Conservation (phyloP, 2,329 filamentous ascomycete species). For the Aspergillus sp. region DNA sequence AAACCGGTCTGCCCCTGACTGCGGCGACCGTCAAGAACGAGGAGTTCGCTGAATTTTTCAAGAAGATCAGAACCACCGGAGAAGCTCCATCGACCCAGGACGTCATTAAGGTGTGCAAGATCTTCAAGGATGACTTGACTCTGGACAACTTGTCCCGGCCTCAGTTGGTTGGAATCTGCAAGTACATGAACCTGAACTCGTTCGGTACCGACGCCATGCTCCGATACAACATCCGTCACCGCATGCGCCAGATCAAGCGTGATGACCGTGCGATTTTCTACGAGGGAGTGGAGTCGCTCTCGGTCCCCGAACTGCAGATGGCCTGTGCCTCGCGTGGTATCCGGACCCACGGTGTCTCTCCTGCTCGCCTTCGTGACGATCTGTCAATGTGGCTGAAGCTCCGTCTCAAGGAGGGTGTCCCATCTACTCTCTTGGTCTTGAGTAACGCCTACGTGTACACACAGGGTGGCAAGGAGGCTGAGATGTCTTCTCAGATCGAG, state of each 20-base stretch:
- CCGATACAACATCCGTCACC: slow-evolving; percentile 91
- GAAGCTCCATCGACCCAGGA: slow-evolving; percentile 84
- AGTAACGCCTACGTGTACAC: slow-evolving; percentile 99
- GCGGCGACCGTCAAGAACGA: slow-evolving; percentile 80
- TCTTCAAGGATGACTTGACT: slow-evolving; percentile 96
- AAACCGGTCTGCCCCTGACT: slow-evolving; percentile 88
- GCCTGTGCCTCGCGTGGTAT: slow-evolving; percentile 90
- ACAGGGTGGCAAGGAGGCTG: slow-evolving; percentile 64
- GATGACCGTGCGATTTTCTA: slow-evolving; percentile 92
- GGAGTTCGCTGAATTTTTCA: slow-evolving; percentile 95
- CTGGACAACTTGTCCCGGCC: slow-evolving; percentile 94
- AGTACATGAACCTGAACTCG: slow-evolving; percentile 95
- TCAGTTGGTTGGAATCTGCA: slow-evolving; percentile 94
- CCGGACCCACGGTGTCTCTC: slow-evolving; percentile 86
- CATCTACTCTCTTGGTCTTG: slow-evolving; percentile 88
- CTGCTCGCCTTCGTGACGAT: slow-evolving; percentile 80
- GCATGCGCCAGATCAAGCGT: slow-evolving; percentile 98
- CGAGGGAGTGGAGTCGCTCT: slow-evolving; percentile 88
- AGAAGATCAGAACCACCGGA: slow-evolving; percentile 86
- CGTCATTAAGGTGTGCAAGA: slow-evolving; percentile 97
- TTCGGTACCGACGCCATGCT: slow-evolving; percentile 98
- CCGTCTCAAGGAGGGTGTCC: slow-evolving; percentile 88
- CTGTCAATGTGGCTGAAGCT: slow-evolving; percentile 92
- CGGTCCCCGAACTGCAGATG: slow-evolving; percentile 87
- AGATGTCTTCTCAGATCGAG: slow-evolving; percentile 86